Conservation (phyloP, 768 basidiomycete species). For the Leccinum arenicola region DNA sequence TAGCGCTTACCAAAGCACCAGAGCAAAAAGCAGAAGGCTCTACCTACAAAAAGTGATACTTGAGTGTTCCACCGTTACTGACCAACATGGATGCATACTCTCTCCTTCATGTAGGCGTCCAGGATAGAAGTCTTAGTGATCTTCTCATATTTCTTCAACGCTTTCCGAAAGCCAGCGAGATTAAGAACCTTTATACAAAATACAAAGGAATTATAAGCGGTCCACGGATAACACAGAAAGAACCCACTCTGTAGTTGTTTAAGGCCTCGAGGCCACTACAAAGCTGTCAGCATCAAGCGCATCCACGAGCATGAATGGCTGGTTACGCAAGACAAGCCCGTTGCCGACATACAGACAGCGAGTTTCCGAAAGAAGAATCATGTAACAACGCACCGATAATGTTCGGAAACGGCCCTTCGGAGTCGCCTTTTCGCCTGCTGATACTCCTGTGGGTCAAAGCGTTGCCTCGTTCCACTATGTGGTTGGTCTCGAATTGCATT, state of each 20-base stretch:
- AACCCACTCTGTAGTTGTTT: conserved; percentile 80
- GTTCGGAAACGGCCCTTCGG: conserved; percentile 79
- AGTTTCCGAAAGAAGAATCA: neutral
- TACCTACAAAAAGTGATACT: conserved; percentile 41
- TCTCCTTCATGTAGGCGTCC: conserved; percentile 78
- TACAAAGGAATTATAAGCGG: neutral
- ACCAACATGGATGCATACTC: conserved; percentile 38
- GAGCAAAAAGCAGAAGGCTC: conserved; percentile 67
- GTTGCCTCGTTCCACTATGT: neutral
- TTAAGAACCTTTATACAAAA: conserved; percentile 65
- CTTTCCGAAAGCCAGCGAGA: conserved; percentile 85
- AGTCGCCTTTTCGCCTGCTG: conserved; percentile 80
- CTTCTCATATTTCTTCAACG: conserved; percentile 84
- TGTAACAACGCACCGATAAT: conserved; percentile 58
- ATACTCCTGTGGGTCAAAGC: conserved; percentile 74
- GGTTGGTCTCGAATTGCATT: neutral
- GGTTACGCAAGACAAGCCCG: neutral
- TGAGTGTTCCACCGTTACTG: neutral
- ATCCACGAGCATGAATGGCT: neutral
- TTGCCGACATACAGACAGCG: neutral
- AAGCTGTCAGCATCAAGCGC: conserved; percentile 9
- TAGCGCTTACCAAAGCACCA: conserved; percentile 52
- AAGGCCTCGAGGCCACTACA: conserved; percentile 74
- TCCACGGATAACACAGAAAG: neutral
- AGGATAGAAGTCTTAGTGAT: conserved; percentile 69